Evolutionary conservation across 2,329 filamentous ascomycete species (phyloP).

Genomic region (Aureobasidium subglaciale): DNA sequence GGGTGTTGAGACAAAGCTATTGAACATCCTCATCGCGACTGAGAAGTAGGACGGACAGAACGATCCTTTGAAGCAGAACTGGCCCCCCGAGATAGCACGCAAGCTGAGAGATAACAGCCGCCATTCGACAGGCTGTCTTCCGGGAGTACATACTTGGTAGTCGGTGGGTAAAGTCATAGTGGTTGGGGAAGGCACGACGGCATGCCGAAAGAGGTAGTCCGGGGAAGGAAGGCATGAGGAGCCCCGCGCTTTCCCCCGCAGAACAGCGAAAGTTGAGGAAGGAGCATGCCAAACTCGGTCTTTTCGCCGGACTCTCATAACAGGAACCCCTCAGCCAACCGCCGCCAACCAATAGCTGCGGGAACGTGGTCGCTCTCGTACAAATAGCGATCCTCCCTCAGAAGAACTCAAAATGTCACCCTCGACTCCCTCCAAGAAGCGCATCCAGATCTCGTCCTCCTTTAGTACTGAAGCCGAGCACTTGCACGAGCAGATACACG

Average conservation of each 20-base stretch:
- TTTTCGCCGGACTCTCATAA: background rate
- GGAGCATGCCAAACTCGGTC: background rate
- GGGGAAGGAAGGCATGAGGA: background rate
- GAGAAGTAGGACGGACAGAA: background rate
- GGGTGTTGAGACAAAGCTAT: background rate
- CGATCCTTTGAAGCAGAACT: background rate
- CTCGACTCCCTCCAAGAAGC: conserved; percentile 8
- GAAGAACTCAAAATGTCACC: background rate
- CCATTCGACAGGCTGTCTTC: background rate
- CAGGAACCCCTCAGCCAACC: background rate
- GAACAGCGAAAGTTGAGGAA: background rate
- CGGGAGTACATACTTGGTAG: background rate
- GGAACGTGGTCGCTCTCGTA: background rate
- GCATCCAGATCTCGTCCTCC: conserved; percentile 16
- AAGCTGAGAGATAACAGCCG: background rate
- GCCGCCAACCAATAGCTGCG: background rate
- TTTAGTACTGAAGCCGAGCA: conserved; percentile 25
- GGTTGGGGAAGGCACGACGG: background rate
- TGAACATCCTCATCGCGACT: background rate
- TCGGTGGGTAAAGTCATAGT: background rate
- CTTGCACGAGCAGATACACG: conserved; percentile 31
- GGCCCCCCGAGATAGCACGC: background rate
- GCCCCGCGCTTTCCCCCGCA: background rate
- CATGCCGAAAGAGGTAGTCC: background rate
- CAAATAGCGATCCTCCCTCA: background rate